Evolutionary conservation across 805 yeast genomes (phyloP).

Genomic region (Tetrapisispora phaffii): DNA sequence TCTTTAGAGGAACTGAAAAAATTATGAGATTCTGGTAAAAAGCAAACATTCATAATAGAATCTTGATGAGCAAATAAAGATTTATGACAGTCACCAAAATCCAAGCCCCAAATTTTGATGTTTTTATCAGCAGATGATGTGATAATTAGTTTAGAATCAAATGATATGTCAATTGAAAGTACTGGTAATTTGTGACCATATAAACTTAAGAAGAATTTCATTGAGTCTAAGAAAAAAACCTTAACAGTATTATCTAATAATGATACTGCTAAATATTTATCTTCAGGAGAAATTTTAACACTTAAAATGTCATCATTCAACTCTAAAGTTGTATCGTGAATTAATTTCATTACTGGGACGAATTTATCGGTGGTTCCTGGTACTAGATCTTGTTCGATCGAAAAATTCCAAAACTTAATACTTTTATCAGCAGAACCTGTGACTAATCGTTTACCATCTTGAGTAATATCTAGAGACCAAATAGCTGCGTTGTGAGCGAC

Average conservation of each 20-base stretch:
- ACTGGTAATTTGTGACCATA: slow-evolving; percentile 98
- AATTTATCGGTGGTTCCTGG: slow-evolving; percentile 52
- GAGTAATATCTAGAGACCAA: slow-evolving; percentile 82
- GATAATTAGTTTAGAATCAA: slow-evolving; percentile 75
- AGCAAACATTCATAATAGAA: slow-evolving; percentile 79
- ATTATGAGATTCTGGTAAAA: slow-evolving; percentile 77
- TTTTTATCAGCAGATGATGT: slow-evolving; percentile 97
- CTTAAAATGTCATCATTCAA: slow-evolving; percentile 75
- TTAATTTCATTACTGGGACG: slow-evolving; percentile 46
- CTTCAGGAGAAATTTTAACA: slow-evolving; percentile 72
- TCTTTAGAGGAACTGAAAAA: slow-evolving; percentile 89
- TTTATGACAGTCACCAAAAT: slow-evolving; percentile 97
- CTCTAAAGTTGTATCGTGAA: slow-evolving; percentile 75
- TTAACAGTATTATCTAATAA: slow-evolving; percentile 91
- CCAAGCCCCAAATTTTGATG: slow-evolving; percentile 96
- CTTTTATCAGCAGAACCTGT: slow-evolving; percentile 93
- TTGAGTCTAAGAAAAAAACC: slow-evolving; percentile 76
- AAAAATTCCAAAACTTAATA: slow-evolving; percentile 83
- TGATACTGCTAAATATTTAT: slow-evolving; percentile 69
- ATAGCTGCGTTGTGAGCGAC: slow-evolving; percentile 74
- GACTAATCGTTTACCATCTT: slow-evolving; percentile 74
- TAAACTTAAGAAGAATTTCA: slow-evolving; percentile 78
- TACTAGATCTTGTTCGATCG: slow-evolving; percentile 53
- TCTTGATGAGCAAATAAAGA: slow-evolving; percentile 96
- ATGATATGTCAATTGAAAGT: slow-evolving; percentile 80